Percentiles rank a stretch among this genome's conserved stretches.
phyloP scores from a whole-genome alignment of 352 stramenopile genomes.

The Globisporangium takayamanum region DNA sequence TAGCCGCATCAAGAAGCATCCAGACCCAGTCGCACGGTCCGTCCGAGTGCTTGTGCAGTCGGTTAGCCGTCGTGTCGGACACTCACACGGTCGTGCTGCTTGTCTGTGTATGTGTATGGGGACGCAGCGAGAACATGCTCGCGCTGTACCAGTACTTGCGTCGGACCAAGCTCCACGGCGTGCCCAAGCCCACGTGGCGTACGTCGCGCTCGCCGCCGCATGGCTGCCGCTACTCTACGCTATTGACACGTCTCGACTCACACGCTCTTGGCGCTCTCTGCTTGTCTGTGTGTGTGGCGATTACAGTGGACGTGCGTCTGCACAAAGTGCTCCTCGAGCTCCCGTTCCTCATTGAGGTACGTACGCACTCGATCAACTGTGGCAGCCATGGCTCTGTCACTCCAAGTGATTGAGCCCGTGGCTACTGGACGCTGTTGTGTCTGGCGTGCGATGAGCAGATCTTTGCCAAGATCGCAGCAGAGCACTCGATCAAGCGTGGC shows the following conservation, averaged over 20 bases:
- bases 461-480: conserved; percentile 49
- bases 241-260: too few relatives aligned
- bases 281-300: background rate
- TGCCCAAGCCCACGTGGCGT: conserved; percentile 65
- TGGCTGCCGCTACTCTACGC: background rate
- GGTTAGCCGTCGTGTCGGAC: background rate
- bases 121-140: conserved; percentile 67
- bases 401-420: background rate
- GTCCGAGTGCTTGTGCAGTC: background rate
- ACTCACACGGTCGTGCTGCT: too few relatives aligned
- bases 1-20: conserved; percentile 73
- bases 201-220: conserved; percentile 7
- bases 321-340: conserved; percentile 68
- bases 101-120: conserved; percentile 5
- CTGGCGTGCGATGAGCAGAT: conserved; percentile 20
- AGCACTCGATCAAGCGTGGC: conserved; percentile 64
- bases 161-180: conserved; percentile 55
- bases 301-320: conserved; percentile 49
- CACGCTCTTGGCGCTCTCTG: background rate
- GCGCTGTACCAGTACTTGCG: conserved; percentile 75
- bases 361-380: background rate
- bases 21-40: conserved; percentile 47
- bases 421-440: background rate
- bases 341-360: conserved; percentile 70
- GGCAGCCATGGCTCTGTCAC: background rate